Evolutionary conservation across 805 yeast species (phyloP), one percentile per base, ranked within the genome.

Genomic region (Cyberlindnera meyerae): DNA sequence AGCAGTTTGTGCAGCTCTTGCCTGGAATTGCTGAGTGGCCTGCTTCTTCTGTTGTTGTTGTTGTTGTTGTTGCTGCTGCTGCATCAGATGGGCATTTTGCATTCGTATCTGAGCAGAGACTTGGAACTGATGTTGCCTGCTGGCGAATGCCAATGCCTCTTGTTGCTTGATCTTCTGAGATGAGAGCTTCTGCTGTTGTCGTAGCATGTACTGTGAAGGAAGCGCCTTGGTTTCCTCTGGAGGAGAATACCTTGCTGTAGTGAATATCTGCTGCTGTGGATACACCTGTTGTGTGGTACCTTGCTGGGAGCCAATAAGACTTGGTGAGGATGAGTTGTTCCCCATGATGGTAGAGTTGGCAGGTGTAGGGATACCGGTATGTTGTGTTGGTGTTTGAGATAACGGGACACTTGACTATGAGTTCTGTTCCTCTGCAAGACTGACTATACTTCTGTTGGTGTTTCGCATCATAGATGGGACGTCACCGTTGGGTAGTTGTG

Each of bases 21-120:
- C 33, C 22, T 34, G 37, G 7, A 33, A 25, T 16, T 12, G 18
- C 17, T 18, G 26, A 14, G 29, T 32, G 37, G 17, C 24, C 29
- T 18, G 14, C n/a, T 24, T 33, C 18, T n/a, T 16, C 8, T 26
- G 34, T 14, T 29, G 34, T 9, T 35, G 39, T 8, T 18, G 28
- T 8, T 35, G 41, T 15, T 29, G 25, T 12, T 37, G 44, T 16
- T 27, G 44, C 20, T 36, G 45, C 9, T 37, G 40, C 24, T 38
- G 40, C 12, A 31, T 29, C 6, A 28, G 7, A 24, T 28, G 18
- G 7, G 39, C 39, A 22, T 46, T 51, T 13, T 49, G 54, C 36
- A 44, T 35, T 18, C 39, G 44, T 24, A 48, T 33, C 28, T 48
- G 48, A 14, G 43, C 33, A 7, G 45, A 33, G 8, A 38, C 43